Base-by-base conservation (phyloP, 2,329 filamentous ascomycete species). In the Colletotrichum sp. region DNA sequence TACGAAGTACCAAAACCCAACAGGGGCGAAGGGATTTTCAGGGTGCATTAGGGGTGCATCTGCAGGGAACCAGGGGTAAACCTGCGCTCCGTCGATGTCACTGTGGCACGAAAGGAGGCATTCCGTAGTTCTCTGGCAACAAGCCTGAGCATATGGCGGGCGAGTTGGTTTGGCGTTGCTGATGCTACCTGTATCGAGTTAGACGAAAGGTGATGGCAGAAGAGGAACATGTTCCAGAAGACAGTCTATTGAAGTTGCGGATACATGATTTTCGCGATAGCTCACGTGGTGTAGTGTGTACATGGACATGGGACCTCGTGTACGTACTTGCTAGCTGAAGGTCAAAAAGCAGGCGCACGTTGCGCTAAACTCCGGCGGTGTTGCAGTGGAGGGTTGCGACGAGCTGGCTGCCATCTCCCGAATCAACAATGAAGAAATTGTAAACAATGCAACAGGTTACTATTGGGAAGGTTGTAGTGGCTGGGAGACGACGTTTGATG, bases 391-490 rank as follows among this genome's bases (percentile, higher is more conserved):
- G 8, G 44, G 44, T 52, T 52, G 44, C 44, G n/a, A 13, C 10
- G n/a, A 52, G n/a, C 44, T 52, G 55, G 24, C 30, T 28, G 59
- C 30, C 30, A 32, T 32, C 59, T 13, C 59, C 26, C 18, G 59
- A 32, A 52, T 68, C 21, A 4, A 21, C 30, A 32, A 63, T 32
- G n/a, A 21, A 24, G 24, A 62, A 63, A 52, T 21, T 24, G 44
- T 34, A 36, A 63, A 30, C 59, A 63, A 59, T 74, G 68, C 68
- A 15, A 74, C 60, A 52, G 60, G 26, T 49, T 21, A 30, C 21
- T 39, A 30, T 28, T 39, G 15, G 15, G 10, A 21, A 10, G 32
- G 30, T n/a, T 36, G 59, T 36, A 28, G 64, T 30, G 18, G 36
- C 39, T 32, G 18, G 21, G 13, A 36, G 26, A 65, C 67, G 32